phyloP scores from a whole-genome alignment of 129 eudicot genomes.

The Kitagawia praeruptora region DNA sequence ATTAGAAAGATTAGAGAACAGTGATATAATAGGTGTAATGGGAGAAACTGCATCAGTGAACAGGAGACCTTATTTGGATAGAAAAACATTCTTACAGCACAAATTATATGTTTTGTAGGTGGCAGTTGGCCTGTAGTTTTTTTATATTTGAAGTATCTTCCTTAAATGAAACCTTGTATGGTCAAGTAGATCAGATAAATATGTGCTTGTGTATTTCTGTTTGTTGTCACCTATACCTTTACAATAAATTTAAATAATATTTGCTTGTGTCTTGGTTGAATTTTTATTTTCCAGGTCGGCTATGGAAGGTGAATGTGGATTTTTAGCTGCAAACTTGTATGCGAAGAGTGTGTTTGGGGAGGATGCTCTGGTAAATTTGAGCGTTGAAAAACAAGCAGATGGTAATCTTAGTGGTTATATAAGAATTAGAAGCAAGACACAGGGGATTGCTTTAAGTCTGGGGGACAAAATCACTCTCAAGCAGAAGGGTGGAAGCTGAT shows the following conservation, averaged over 20 bases:
- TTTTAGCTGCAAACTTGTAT: constrained; percentile 86
- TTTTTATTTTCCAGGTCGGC: constrained; percentile 54
- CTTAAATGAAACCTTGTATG: not conserved
- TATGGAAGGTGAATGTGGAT: constrained; percentile 94
- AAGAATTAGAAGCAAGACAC: constrained; percentile 95
- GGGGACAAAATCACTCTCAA: constrained; percentile 99
- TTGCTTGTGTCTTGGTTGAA: not conserved
- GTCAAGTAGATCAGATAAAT: not conserved
- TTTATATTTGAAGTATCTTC: not conserved
- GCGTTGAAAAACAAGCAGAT: constrained; percentile 83
- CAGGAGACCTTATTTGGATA: no score
- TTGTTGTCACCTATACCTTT: not conserved
- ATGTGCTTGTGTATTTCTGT: not conserved
- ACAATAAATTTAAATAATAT: not conserved
- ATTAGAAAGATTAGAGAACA: no score
- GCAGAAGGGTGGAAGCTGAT: constrained; percentile 55
- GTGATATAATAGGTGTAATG: no score
- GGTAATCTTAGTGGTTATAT: constrained; percentile 89
- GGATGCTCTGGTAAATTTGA: constrained; percentile 92
- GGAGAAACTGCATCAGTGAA: no score
- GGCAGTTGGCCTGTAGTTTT: not conserved
- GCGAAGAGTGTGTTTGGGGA: constrained; percentile 98
- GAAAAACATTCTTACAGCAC: no score
- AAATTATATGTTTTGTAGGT: no score
- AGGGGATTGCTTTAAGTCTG: constrained; percentile 89